Percentiles rank a stretch among this genome's conserved stretches.
These are phyloP conservation scores for Rhizopus sp. DNA, from an alignment of 371 early-diverging fungal genomes.

Conservation along the genomic window DNA sequence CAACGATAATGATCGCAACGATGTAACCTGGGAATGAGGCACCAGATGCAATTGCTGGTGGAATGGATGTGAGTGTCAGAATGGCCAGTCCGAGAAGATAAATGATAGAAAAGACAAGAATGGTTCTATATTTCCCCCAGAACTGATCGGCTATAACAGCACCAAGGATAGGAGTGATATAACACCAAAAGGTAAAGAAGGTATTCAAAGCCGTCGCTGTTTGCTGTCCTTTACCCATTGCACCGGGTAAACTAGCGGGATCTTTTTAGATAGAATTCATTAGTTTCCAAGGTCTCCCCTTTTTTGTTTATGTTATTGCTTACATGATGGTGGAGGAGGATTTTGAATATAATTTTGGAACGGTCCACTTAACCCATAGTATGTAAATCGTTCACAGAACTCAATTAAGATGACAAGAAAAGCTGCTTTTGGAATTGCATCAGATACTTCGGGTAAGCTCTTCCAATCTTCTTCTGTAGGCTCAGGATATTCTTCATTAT, in stretches of 20 bases:
- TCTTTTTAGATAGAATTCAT: conserved; percentile 16
- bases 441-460: conserved; percentile 50
- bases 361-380: conserved; percentile 65
- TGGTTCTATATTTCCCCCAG: conserved; percentile 84
- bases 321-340: conserved; percentile 44
- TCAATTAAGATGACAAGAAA: conserved; percentile 70
- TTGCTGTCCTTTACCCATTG: conserved; percentile 47
- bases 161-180: conserved; percentile 80
- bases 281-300: too few species aligned
- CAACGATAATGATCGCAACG: conserved; percentile 70
- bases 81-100: conserved; percentile 78
- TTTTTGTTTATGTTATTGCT: conserved; percentile 10
- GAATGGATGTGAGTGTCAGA: conserved; percentile 63
- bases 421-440: conserved; percentile 56
- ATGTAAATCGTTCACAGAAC: conserved; percentile 80
- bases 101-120: conserved; percentile 62
- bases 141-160: conserved; percentile 83
- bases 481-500: conserved; percentile 11
- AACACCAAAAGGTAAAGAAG: conserved; percentile 81
- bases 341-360: conserved; percentile 68
- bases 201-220: conserved; percentile 72
- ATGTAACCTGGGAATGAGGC: conserved; percentile 68
- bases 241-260: conserved; percentile 49
- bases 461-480: conserved; percentile 55
- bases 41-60: conserved; percentile 52